A percentile compares a stretch with the other conserved stretches of the same genome.
phyloP scores from a whole-genome alignment of 2,329 filamentous ascomycete species.

The Orbilia blumenaviensis region DNA sequence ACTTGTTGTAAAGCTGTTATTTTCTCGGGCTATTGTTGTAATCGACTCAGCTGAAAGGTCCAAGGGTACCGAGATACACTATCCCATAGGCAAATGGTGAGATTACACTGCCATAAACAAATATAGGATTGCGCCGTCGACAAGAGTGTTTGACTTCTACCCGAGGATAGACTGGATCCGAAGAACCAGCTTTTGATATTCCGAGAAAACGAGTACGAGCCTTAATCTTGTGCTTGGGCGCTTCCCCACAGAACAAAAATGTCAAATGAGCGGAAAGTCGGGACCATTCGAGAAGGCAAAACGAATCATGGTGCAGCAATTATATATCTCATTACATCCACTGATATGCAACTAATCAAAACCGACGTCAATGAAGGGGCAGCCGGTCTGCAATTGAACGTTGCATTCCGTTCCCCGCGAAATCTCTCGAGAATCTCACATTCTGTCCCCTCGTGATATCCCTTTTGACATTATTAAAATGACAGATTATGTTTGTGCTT shows the following conservation, averaged over 20 bases:
- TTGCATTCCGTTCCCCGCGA: slow-evolving; percentile 53
- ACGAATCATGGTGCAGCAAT: slow-evolving; percentile 18
- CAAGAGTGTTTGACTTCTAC: slow-evolving; percentile 1
- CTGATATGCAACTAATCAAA: slow-evolving; percentile 26
- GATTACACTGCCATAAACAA: background rate
- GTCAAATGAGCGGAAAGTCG: slow-evolving; percentile 32
- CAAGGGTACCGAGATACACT: slow-evolving; percentile 9
- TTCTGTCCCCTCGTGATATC: slow-evolving; percentile 32
- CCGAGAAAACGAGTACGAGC: slow-evolving; percentile 39
- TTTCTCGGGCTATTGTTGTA: slow-evolving; percentile 1
- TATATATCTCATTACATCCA: slow-evolving; percentile 38
- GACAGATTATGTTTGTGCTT: slow-evolving; percentile 1
- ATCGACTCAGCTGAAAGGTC: slow-evolving; percentile 4
- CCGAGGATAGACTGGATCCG: slow-evolving; percentile 46
- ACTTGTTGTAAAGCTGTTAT: slow-evolving; percentile 9
- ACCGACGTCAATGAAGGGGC: slow-evolving; percentile 30
- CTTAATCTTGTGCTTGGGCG: slow-evolving; percentile 29
- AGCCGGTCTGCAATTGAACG: slow-evolving; percentile 48
- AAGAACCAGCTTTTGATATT: slow-evolving; percentile 28
- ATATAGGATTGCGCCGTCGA: slow-evolving; percentile 18
- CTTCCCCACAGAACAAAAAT: slow-evolving; percentile 33
- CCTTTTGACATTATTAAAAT: slow-evolving; percentile 27
- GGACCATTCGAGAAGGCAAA: slow-evolving; percentile 48
- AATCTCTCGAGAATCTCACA: slow-evolving; percentile 26
- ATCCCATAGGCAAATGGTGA: slow-evolving; percentile 21